Evolutionary conservation across 768 basidiomycete species (phyloP).

Genomic region (Boletus bicolor): DNA sequence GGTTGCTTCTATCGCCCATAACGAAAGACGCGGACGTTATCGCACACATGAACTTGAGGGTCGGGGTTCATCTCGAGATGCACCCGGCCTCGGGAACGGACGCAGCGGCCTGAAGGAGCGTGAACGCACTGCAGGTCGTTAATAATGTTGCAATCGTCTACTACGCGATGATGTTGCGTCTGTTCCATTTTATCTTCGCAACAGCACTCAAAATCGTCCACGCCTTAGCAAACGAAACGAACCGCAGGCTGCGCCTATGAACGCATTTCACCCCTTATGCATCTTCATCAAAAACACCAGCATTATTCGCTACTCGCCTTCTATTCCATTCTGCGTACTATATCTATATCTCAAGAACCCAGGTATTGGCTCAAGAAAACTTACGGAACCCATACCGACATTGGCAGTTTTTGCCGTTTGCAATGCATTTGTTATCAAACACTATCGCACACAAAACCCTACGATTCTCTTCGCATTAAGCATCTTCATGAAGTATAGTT

Average conservation of each 20-base stretch:
- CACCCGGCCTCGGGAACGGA: slow-evolving; percentile 62
- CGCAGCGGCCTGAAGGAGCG: slow-evolving; percentile 59
- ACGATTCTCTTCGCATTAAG: slow-evolving; percentile 25
- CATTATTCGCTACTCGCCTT: slow-evolving; percentile 26
- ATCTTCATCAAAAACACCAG: slow-evolving; percentile 28
- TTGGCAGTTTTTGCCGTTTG: slow-evolving; percentile 21
- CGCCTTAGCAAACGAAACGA: slow-evolving; percentile 15
- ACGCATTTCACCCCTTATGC: slow-evolving; percentile 13
- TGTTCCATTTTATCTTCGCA: background rate
- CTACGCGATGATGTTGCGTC: slow-evolving; percentile 1
- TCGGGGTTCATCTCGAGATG: slow-evolving; percentile 38
- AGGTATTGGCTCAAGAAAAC: slow-evolving; percentile 29
- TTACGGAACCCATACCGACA: slow-evolving; percentile 35
- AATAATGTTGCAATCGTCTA: slow-evolving; percentile 16
- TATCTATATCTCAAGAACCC: slow-evolving; percentile 38
- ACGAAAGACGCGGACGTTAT: slow-evolving; percentile 50
- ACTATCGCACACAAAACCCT: slow-evolving; percentile 25
- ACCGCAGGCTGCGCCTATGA: slow-evolving; percentile 26
- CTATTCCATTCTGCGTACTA: slow-evolving; percentile 32
- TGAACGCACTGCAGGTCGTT: slow-evolving; percentile 31
- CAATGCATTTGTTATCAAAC: slow-evolving; percentile 36
- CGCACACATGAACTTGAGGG: slow-evolving; percentile 53
- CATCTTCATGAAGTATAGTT: slow-evolving; percentile 26
- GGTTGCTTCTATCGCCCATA: slow-evolving; percentile 17
- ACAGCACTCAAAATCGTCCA: slow-evolving; percentile 14